Conservation (phyloP, 1,284 basidiomycete genomes). For the Coniferiporia weirii region DNA sequence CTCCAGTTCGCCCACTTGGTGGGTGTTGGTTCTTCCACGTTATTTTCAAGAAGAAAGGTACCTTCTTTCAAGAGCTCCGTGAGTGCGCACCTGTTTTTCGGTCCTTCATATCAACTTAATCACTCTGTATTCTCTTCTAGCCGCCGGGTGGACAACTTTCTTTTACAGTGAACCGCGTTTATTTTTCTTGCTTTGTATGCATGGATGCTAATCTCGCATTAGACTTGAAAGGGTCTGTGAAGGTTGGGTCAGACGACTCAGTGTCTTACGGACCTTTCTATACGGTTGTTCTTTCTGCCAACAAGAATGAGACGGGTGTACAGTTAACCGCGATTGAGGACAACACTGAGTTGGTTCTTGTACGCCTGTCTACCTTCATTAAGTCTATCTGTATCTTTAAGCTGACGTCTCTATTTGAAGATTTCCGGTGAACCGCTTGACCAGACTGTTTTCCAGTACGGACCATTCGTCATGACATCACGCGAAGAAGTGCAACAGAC, state of each 20-base stretch:
- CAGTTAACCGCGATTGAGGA: conserved; percentile 50
- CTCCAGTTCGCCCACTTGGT: conserved; percentile 84
- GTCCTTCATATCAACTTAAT: conserved; percentile 8
- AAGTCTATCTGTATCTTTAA: not conserved
- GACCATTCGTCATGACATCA: conserved; percentile 83
- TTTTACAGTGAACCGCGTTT: conserved; percentile 57
- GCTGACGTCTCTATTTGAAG: conserved; percentile 30
- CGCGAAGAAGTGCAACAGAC: conserved; percentile 80
- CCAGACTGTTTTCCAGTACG: conserved; percentile 84
- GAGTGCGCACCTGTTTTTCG: conserved; percentile 28
- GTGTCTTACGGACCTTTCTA: conserved; percentile 57
- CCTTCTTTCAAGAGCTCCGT: conserved; percentile 83
- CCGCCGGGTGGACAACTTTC: conserved; percentile 77
- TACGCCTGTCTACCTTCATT: conserved; percentile 28
- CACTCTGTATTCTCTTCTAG: conserved; percentile 31
- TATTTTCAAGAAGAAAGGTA: conserved; percentile 58
- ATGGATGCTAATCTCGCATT: not conserved
- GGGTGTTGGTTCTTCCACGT: conserved; percentile 94
- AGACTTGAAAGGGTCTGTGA: conserved; percentile 67
- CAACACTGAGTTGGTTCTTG: conserved; percentile 68
- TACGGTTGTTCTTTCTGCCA: conserved; percentile 71
- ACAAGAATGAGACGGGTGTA: conserved; percentile 55
- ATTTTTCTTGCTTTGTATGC: not conserved
- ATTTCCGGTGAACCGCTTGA: conserved; percentile 87
- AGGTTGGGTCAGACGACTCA: conserved; percentile 49